Base-by-base conservation (phyloP, 2,329 filamentous ascomycete species). In the Penicillium sp. region DNA sequence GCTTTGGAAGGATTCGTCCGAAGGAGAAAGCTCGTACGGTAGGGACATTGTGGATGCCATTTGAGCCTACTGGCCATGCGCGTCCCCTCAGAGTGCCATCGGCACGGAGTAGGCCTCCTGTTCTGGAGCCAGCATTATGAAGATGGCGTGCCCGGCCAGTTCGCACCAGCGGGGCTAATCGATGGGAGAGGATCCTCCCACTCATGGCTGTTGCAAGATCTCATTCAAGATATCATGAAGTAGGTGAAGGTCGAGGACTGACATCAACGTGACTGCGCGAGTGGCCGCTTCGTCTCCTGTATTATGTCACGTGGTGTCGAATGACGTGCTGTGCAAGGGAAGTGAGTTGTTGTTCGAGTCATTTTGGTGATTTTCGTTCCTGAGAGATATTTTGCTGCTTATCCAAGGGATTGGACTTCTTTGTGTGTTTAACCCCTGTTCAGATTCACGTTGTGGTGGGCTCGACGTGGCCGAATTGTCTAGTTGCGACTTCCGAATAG, bases 21-120 rank as follows among this genome's bases (percentile, higher is more conserved):
- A 86, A 85, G n/a, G 81, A 85, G 40, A 84, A 80, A 44, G 77
- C 77, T 42, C 82, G 76, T 34, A 82, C 77, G 13, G 79, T 78
- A 42, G 80, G 78, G 18, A 84, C 71, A 74, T 95, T 62, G 69
- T 95, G 90, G 58, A 95, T 88, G 18, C 84, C 79, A 62, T 88
- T 93, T 41, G 77, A 72, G 29, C 86, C 86, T 10, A 84, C 76
- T n/a, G 87, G 84, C 85, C 87, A 93, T 67, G 84, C 77, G 51
- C 84, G 80, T 75, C 66, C 79, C 73, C 62, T 80, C 74, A 64
- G 78, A 73, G 61, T 82, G 58, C 78, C 76, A 70, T 87, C 80
- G 55, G 82, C 76, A 58, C 82, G 77, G 50, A 88, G 76, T 28
- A 89, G 77, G 22, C 86, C 85, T 45, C 84, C 83, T 11, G 82